phyloP scores from a whole-genome alignment of 139 green algal genomes.

The Coelastrella sp. region DNA sequence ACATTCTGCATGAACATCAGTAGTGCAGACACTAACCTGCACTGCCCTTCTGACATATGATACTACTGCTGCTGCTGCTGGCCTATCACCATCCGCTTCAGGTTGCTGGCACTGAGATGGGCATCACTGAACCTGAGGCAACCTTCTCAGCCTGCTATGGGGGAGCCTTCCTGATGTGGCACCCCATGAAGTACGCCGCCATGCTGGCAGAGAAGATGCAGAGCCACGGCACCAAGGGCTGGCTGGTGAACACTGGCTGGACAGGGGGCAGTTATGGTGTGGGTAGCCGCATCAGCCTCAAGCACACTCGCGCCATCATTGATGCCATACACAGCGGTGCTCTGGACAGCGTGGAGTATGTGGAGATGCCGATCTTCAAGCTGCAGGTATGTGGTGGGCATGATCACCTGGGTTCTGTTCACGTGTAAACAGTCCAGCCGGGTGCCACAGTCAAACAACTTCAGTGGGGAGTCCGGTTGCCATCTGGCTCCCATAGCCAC shows the following conservation, averaged over 20 bases:
- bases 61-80: not conserved
- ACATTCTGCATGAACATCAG: too few relatives aligned
- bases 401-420: not conserved
- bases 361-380: constrained; percentile 84
- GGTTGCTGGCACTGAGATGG: constrained; percentile 94
- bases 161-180: constrained; percentile 69
- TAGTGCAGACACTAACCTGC: too few relatives aligned
- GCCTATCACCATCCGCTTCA: constrained; percentile 7
- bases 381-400: constrained; percentile 69
- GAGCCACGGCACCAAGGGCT: constrained; percentile 79
- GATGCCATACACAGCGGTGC: constrained; percentile 95
- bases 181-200: constrained; percentile 89
- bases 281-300: constrained; percentile 91
- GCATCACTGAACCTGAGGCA: constrained; percentile 93
- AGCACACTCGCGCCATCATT: constrained; percentile 95
- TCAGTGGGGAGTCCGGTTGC: too few relatives aligned
- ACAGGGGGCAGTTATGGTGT: constrained; percentile 80
- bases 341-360: constrained; percentile 70
- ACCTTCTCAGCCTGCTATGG: constrained; percentile 93
- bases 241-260: constrained; percentile 90
- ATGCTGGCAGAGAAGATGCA: constrained; percentile 93
- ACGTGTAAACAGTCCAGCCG: too few relatives aligned
- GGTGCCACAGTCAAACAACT: not conserved
- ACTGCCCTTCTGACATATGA: too few relatives aligned
- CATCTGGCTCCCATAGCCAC: not conserved